phyloP scores from a whole-genome alignment of 441 rosid species.

The Gossypium davidsonii region DNA sequence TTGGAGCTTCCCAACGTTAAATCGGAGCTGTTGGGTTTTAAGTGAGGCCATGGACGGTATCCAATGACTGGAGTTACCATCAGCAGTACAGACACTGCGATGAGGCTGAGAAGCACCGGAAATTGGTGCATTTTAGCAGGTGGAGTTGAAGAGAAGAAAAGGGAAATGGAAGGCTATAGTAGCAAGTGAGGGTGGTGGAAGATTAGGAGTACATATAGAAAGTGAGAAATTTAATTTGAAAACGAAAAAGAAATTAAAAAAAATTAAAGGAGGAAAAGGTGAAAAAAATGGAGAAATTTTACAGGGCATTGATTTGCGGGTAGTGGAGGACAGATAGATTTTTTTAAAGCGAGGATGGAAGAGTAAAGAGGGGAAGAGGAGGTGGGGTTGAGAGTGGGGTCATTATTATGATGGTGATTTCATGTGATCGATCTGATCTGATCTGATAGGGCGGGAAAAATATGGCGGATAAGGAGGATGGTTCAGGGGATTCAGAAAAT shows the following conservation, averaged over 20 bases:
- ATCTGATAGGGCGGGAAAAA: conserved; percentile 18
- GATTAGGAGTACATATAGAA: not conserved
- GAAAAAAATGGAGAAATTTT: not conserved
- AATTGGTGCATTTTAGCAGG: conserved; percentile 30
- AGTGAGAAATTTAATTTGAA: not conserved
- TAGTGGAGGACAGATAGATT: conserved; percentile 61
- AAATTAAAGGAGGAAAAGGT: not conserved
- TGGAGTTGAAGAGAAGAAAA: not conserved
- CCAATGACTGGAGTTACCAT: conserved; percentile 25
- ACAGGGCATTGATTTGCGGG: conserved; percentile 46
- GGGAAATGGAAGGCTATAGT: not conserved
- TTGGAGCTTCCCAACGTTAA: conserved; percentile 47
- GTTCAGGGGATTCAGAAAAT: no score
- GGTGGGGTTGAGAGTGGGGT: conserved; percentile 19
- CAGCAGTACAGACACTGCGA: conserved; percentile 27
- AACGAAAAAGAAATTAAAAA: not conserved
- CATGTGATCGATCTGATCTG: conserved; percentile 6
- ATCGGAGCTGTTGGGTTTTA: conserved; percentile 44
- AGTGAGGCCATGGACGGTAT: conserved; percentile 79
- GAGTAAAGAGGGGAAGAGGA: not conserved
- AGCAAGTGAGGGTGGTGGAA: not conserved
- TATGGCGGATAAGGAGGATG: not conserved
- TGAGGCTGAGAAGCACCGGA: conserved; percentile 25
- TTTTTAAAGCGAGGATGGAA: conserved; percentile 16
- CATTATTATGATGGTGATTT: conserved; percentile 9